Evolutionary conservation across 2,329 filamentous ascomycete genomes (phyloP).

Genomic region (Incumbomyces delicatus): DNA sequence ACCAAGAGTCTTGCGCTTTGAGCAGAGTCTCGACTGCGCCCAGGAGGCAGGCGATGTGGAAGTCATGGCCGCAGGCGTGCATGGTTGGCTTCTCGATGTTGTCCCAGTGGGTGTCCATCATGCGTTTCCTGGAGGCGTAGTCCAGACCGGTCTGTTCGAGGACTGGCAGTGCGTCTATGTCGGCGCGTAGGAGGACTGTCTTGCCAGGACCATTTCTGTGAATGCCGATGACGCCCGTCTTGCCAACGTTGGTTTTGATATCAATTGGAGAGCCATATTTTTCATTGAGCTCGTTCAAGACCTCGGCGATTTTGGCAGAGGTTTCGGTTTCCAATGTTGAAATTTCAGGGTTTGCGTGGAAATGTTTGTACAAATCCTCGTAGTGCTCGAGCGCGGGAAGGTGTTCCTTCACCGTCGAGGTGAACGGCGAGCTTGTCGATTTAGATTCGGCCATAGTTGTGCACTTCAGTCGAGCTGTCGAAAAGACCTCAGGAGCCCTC

Average conservation of each 20-base stretch:
- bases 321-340: conserved; percentile 48
- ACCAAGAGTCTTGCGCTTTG: conserved; percentile 41
- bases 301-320: conserved; percentile 36
- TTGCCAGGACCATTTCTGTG: conserved; percentile 34
- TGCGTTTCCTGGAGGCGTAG: conserved; percentile 38
- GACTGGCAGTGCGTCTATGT: conserved; percentile 43
- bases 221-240: conserved; percentile 35
- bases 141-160: conserved; percentile 38
- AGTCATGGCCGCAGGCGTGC: conserved; percentile 53
- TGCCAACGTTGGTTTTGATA: conserved; percentile 37
- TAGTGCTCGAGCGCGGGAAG: conserved; percentile 37
- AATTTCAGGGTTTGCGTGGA: conserved; percentile 51
- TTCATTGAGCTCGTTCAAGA: conserved; percentile 27
- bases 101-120: conserved; percentile 34
- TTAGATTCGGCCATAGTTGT: neutral
- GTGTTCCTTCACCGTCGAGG: conserved; percentile 25
- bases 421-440: conserved; percentile 7
- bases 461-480: neutral
- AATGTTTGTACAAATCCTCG: conserved; percentile 48
- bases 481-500: neutral
- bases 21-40: conserved; percentile 45
- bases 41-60: conserved; percentile 49
- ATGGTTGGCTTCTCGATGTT: conserved; percentile 47
- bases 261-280: conserved; percentile 19
- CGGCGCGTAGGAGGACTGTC: conserved; percentile 39